Base-by-base conservation (phyloP, 2,329 filamentous ascomycete genomes). In the Diaporthe aspalathi region DNA sequence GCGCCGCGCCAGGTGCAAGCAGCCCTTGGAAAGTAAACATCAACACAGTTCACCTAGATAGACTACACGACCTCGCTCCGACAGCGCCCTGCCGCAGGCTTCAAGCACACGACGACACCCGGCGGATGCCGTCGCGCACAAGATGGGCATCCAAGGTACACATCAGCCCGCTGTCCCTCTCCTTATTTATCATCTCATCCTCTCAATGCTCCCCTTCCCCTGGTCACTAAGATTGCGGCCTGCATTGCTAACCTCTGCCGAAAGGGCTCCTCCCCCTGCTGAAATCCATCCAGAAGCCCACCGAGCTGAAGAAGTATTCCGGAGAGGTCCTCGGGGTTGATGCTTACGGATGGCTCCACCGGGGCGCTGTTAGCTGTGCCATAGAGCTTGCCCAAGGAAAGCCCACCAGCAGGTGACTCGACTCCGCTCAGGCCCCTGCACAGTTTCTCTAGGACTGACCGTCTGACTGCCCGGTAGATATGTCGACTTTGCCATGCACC, bases 301-400 rank as follows among this genome's bases (percentile, higher is more conserved):
- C 90, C 65, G 93, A 94, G 76, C 86, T 99, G 72, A 97, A 94
- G 80, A 94, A 94, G 78, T 98, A 93, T 81, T 84, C 89, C 16
- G 96, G 95, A 66, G 91, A 97, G 82, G 97, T 93, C 1, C 88
- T 99, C 57, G 97, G 93, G n/a, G 91, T 99, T 45, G 96, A 99
- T 81, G 95, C 93, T 70, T 99, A 99, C 86, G 96, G 95, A 80
- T 99, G 97, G 96, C 90, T 99, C 69, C 96, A 99, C 82, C 92
- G 96, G 76, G 97, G 95, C 68, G 94, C 94, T 57, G 91, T 97
- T 75, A 89, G 93, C 63, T 98, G 95, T 84, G 94, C 95, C 74
- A 90, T 96, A 77, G 96, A 98, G 77, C 88, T 99, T 74, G 96
- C 94, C 45, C 88, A 95, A 77, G 94, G 90, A 77, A 96, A 94